These are phyloP conservation scores for Sechiopsis laciniata DNA, from an alignment of 306 rosid species.

Conservation along the genomic window DNA sequence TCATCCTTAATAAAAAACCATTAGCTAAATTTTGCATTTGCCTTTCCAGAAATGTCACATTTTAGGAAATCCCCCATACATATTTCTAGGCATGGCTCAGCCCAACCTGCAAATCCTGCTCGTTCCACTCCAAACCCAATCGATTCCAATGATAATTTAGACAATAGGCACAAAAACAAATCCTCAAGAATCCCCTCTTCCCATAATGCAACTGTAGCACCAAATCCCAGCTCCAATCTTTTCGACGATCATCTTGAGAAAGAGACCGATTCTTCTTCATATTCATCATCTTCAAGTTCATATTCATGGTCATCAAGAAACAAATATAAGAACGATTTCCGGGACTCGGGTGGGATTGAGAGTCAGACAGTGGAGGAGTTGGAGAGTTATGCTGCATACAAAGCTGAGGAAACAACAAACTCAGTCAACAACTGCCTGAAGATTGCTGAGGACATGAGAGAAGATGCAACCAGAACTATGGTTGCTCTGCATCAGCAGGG, in stretches of 20 bases:
- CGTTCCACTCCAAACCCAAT: not conserved
- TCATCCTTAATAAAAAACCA: not conserved
- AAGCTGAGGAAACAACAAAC: conserved; percentile 83
- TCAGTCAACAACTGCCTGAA: conserved; percentile 68
- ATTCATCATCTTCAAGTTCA: conserved; percentile 30
- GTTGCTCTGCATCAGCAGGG: conserved; percentile 84
- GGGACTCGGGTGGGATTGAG: conserved; percentile 75
- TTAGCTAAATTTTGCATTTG: conserved; percentile 10
- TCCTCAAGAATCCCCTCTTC: conserved; percentile 14
- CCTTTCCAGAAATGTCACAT: conserved; percentile 12
- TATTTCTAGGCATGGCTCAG: conserved; percentile 14
- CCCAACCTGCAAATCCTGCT: not conserved
- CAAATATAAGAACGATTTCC: conserved; percentile 63
- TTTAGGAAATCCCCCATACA: conserved; percentile 17
- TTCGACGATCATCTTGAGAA: conserved; percentile 49
- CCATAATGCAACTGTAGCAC: conserved; percentile 27
- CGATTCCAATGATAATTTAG: not conserved
- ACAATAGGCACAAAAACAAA: conserved; percentile 4
- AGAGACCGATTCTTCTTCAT: conserved; percentile 30
- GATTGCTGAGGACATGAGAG: conserved; percentile 91
- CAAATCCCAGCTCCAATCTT: conserved; percentile 52
- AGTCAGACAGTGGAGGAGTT: conserved; percentile 80
- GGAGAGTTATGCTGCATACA: conserved; percentile 73
- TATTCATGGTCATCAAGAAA: conserved; percentile 41
- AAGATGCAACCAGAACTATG: conserved; percentile 77